Percentiles rank a stretch among this genome's conserved stretches.
Conservation (phyloP, 129 eudicot species). For the Tagetes erecta region DNA sequence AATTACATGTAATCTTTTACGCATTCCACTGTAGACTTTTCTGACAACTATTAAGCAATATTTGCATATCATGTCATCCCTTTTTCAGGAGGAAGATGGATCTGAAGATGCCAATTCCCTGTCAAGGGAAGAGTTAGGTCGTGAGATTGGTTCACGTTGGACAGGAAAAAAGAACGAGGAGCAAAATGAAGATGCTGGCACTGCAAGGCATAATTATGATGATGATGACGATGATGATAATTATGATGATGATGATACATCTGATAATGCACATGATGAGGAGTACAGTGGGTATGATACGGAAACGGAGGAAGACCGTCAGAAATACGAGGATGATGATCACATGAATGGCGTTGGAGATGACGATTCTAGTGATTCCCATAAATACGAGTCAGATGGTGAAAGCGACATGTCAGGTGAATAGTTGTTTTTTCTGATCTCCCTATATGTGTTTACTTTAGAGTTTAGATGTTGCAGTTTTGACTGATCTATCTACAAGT, state of each 20-base stretch:
- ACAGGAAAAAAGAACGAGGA: slow-evolving; percentile 76
- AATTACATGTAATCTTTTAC: slow-evolving; percentile 1
- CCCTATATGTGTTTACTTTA: slow-evolving; percentile 3
- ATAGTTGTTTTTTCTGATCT: background rate
- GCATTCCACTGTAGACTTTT: slow-evolving; percentile 1
- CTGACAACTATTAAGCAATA: background rate
- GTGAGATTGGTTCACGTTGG: slow-evolving; percentile 94
- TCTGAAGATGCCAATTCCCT: slow-evolving; percentile 50
- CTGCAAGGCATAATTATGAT: slow-evolving; percentile 29
- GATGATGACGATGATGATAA: slow-evolving; percentile 28
- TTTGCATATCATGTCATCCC: background rate
- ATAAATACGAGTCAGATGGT: slow-evolving; percentile 73
- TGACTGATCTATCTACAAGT: background rate
- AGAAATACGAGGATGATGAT: slow-evolving; percentile 57
- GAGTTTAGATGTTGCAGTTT: background rate
- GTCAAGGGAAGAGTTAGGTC: slow-evolving; percentile 94
- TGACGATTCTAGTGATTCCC: slow-evolving; percentile 52
- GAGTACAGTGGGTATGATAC: slow-evolving; percentile 69
- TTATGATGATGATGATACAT: slow-evolving; percentile 50
- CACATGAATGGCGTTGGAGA: slow-evolving; percentile 39
- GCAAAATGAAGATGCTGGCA: slow-evolving; percentile 35
- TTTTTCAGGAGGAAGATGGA: slow-evolving; percentile 47
- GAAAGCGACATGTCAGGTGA: slow-evolving; percentile 70
- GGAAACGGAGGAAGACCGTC: slow-evolving; percentile 65
- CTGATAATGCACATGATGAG: slow-evolving; percentile 49